These are phyloP conservation scores for Fusarium kyushuense DNA, from an alignment of 2,329 filamentous ascomycete genomes.

Conservation along the genomic window DNA sequence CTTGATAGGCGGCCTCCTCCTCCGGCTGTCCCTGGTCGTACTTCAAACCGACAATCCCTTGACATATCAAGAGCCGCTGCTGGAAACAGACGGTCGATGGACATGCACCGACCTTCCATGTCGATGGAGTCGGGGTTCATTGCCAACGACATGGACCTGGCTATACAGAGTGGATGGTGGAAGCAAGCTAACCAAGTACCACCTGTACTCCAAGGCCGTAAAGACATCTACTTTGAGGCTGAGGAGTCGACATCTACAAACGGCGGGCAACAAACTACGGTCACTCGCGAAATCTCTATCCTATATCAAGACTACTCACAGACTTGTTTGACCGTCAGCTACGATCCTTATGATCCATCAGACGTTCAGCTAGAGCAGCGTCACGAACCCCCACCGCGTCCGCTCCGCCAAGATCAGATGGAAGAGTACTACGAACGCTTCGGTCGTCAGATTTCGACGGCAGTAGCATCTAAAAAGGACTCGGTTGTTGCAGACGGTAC, in stretches of 20 bases:
- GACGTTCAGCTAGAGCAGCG: conserved; percentile 84
- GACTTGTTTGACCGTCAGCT: conserved; percentile 85
- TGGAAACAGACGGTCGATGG: conserved; percentile 73
- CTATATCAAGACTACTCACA: conserved; percentile 97
- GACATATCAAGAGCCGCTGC: conserved; percentile 56
- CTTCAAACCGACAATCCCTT: conserved; percentile 50
- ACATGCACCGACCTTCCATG: conserved; percentile 78
- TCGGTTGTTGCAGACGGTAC: conserved; percentile 86
- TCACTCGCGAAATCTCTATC: conserved; percentile 87
- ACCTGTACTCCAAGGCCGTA: conserved; percentile 82
- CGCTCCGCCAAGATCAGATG: conserved; percentile 90
- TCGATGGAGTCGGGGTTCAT: conserved; percentile 85
- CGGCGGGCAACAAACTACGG: conserved; percentile 74
- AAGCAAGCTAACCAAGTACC: conserved; percentile 82
- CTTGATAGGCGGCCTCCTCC: conserved; percentile 61
- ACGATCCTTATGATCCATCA: conserved; percentile 78
- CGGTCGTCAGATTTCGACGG: conserved; percentile 80
- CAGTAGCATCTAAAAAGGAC: conserved; percentile 78
- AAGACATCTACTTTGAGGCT: conserved; percentile 84
- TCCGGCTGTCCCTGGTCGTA: conserved; percentile 48
- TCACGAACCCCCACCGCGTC: conserved; percentile 84
- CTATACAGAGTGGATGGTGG: conserved; percentile 85
- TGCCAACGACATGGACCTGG: conserved; percentile 87
- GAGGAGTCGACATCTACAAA: conserved; percentile 80
- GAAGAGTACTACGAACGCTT: conserved; percentile 86